Conservation (phyloP, 2,329 filamentous ascomycete species). For the Pseudocercospora musae region DNA sequence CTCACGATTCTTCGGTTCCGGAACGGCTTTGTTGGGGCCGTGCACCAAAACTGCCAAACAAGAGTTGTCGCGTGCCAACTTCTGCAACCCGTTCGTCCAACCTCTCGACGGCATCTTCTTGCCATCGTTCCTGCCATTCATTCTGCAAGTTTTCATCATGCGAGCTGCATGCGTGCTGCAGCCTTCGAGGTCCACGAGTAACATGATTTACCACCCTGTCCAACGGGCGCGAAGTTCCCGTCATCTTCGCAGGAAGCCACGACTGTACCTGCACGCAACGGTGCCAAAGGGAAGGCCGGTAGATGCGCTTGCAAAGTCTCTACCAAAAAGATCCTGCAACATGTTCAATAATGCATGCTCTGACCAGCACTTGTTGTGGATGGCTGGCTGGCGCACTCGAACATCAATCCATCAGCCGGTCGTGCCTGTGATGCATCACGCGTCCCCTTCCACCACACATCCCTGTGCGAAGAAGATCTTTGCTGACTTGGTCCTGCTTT, state of each 20-base stretch:
- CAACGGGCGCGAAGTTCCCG: neutral
- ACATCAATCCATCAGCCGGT: neutral
- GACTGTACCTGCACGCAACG: neutral
- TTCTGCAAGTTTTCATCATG: neutral
- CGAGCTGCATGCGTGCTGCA: neutral
- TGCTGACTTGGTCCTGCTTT: conserved; percentile 62
- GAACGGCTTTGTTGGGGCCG: neutral
- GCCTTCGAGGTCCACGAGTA: neutral
- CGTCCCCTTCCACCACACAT: conserved; percentile 52
- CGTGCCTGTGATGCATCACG: conserved; percentile 8
- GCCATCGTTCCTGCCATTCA: neutral
- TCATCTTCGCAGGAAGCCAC: neutral
- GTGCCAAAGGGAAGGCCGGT: neutral
- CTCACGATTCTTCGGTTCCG: neutral
- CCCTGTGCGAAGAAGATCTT: conserved; percentile 92
- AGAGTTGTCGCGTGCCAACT: neutral
- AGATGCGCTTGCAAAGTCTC: neutral
- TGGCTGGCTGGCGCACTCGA: neutral
- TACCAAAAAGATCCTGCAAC: neutral
- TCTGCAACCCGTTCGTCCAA: neutral
- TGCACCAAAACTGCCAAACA: neutral
- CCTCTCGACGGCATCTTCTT: neutral
- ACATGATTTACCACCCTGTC: no score
- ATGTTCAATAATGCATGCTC: neutral
- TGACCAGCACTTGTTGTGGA: neutral